Base-by-base conservation (phyloP, 768 basidiomycete genomes). In the Hydnomerulius pinastri region DNA sequence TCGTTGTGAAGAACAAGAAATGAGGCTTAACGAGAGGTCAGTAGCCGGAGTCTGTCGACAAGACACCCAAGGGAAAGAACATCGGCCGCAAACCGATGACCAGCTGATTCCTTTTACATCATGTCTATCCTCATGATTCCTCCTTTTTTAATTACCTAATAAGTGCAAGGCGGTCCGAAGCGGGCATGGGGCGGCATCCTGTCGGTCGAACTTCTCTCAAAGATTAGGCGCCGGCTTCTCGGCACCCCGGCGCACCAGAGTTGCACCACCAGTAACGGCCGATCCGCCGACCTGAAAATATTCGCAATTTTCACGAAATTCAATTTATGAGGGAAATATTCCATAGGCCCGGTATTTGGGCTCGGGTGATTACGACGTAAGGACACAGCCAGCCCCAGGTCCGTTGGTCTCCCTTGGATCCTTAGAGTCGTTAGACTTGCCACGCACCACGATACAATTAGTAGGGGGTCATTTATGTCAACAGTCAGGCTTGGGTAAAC, bases 1-100 rank as follows among this genome's bases (percentile, higher is more conserved):
- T 6, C 6, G 45, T 28, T 40, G 39, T 28, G 25, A 32, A 42
- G 43, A 27, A 41, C 23, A 24, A 53, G 37, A 33, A 24, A 35
- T 10, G 25, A 24, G 32, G 39, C 28, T 39, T 30, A 24, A 21
- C 41, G 27, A 54, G 32, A 49, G 36, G 25, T 29, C 29, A 44
- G 15, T 46, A 41, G 38, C 38, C 15, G 35, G n/a, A n/a, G 11
- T 20, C 10, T 23, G 28, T 27, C 21, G 30, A 36, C 29, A 13
- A 23, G 41, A 42, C 30, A 18, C 10, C 23, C 48, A 46, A 51
- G 48, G 46, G 46, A 56, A 53, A 53, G 39, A 44, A 53, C 46
- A 44, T 57, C 55, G 55, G 55, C 55, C 55, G 55, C 39, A 57
- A 57, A 57, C 55, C 55, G 55, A 56, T 56, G 55, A 42, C 23